These are phyloP conservation scores for Thermomucor indicae-seudaticae DNA, from an alignment of 371 early-diverging fungal species.

Conservation along the genomic window DNA sequence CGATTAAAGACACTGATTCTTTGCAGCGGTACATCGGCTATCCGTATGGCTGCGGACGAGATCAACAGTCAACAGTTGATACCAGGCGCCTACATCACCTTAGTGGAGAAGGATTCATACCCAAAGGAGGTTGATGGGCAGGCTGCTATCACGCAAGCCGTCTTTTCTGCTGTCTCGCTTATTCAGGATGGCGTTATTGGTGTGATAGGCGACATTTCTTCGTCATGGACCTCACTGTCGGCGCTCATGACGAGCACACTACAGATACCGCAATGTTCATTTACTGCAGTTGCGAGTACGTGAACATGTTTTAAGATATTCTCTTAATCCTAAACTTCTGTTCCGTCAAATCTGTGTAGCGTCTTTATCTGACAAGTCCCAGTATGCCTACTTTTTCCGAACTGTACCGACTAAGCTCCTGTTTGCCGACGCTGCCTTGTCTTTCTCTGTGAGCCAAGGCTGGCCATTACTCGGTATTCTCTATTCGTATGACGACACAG, in stretches of 20 bases:
- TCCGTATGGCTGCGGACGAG: conserved; percentile 54
- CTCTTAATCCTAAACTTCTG: neutral
- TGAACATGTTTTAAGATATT: neutral
- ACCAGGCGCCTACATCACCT: conserved; percentile 55
- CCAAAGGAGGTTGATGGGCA: conserved; percentile 45
- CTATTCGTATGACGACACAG: conserved; percentile 49
- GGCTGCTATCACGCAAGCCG: conserved; percentile 45
- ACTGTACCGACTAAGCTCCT: conserved; percentile 53
- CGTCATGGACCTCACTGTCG: conserved; percentile 53
- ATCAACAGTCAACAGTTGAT: conserved; percentile 50
- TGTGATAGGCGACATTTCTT: conserved; percentile 59
- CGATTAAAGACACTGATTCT: neutral
- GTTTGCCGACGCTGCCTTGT: conserved; percentile 48
- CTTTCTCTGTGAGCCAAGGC: conserved; percentile 49
- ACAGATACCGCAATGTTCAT: conserved; percentile 62
- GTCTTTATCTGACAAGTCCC: conserved; percentile 51
- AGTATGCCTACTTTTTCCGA: conserved; percentile 55
- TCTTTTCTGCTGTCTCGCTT: conserved; percentile 50
- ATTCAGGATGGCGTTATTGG: conserved; percentile 55
- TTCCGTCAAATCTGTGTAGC: conserved; percentile 21
- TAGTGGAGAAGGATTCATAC: conserved; percentile 56
- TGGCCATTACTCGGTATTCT: conserved; percentile 52
- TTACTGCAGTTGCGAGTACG: conserved; percentile 55
- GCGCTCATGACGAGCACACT: conserved; percentile 55
- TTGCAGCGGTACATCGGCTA: conserved; percentile 51